Base-by-base conservation (phyloP, 1,284 basidiomycete genomes). In the Ustilago sp. region DNA sequence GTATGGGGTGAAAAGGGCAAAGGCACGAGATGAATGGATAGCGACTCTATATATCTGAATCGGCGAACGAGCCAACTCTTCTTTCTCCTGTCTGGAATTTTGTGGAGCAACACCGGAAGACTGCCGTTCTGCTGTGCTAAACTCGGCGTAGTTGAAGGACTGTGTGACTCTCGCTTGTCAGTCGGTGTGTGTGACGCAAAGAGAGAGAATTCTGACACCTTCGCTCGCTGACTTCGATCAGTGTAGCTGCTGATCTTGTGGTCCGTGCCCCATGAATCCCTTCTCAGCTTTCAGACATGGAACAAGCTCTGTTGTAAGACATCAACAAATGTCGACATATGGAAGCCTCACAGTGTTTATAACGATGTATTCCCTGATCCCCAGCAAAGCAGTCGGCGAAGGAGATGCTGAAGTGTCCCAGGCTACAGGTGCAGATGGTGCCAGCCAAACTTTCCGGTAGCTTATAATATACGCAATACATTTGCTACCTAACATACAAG, bases 61-160 rank as follows among this genome's bases (percentile, higher is more conserved):
- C 45, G 38, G 63, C 60, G 64, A 63, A 72, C 64, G 69, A 63
- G 63, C 68, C 63, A 64, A 43, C 41, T 32, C 57, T 53, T 47
- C 47, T 54, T 36, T 7, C 36, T 23, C 36, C 17, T 15, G 15
- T 39, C n/a, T 19, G 36, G 23, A n/a, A 35, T 45, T 13, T n/a
- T 45, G 48, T 50, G 47, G 35, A 51, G 38, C n/a, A 45, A 6
- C 1, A 45, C 34, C 12, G 17, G 19, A 45, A 31, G 39, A 39
- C 45, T 47, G 60, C 8, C 12, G 12, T 32, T 41, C 47, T 47
- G 62, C 43, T 54, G 15, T 36, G 8, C n/a, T 19, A 8, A 50
- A 59, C 57, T 50, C 57, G 45, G 57, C 57, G 35, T 35, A 13
- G 28, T 52, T 52, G 32, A 34, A 17, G 6, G 6, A 32, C 12